Evolutionary conservation across 371 early-diverging fungal species (phyloP).

Genomic region (Syncephalastrum monosporum): DNA sequence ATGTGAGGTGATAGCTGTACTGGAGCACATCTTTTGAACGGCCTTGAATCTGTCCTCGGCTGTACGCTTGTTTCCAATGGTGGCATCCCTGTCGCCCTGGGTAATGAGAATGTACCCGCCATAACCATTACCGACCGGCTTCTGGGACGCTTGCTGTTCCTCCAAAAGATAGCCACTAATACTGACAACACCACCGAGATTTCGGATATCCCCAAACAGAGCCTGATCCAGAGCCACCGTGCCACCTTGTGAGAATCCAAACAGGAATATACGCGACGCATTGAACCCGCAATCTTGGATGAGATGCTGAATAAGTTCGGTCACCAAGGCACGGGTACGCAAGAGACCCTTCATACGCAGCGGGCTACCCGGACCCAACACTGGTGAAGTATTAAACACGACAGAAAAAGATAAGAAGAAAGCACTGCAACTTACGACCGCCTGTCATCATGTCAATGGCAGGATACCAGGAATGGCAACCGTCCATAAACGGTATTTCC

Average conservation of each 20-base stretch:
- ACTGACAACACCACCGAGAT: conserved; percentile 52
- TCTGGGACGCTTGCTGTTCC: conserved; percentile 34
- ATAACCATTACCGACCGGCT: conserved; percentile 28
- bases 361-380: conserved; percentile 45
- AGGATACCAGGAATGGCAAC: conserved; percentile 68
- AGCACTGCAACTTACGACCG: conserved; percentile 35
- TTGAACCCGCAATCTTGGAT: conserved; percentile 45
- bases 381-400: conserved; percentile 19
- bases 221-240: conserved; percentile 64
- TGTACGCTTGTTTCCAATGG: conserved; percentile 26
- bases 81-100: conserved; percentile 55
- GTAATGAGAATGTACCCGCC: conserved; percentile 49
- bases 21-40: conserved; percentile 29
- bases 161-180: conserved; percentile 60
- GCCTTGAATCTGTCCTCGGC: conserved; percentile 45
- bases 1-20: conserved; percentile 34
- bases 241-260: conserved; percentile 80
- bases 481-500: conserved; percentile 62
- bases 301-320: conserved; percentile 41
- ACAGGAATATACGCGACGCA: conserved; percentile 53
- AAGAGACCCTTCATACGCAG: conserved; percentile 42
- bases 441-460: conserved; percentile 61
- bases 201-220: conserved; percentile 43
- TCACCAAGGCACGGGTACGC: conserved; percentile 33
- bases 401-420: not conserved